Evolutionary conservation across 1,139 yeast genomes (phyloP).

Genomic region (Hemisphaericaspora subhashii): DNA sequence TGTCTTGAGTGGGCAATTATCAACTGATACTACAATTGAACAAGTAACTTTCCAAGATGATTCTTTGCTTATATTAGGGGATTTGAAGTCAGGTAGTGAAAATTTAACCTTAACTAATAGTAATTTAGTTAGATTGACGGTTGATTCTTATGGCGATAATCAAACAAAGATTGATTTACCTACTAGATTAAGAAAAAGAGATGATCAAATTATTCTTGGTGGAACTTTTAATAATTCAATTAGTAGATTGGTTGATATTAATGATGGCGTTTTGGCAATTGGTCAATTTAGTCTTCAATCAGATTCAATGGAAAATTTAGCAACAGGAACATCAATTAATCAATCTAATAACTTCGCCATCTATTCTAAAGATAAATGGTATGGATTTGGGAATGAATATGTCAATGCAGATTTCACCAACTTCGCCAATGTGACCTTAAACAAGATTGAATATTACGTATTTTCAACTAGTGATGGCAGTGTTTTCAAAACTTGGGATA

Average conservation of each 20-base stretch:
- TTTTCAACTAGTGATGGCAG: slow-evolving; percentile 33
- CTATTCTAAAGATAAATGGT: slow-evolving; percentile 28
- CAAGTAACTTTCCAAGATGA: slow-evolving; percentile 25
- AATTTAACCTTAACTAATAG: slow-evolving; percentile 29
- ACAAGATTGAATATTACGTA: slow-evolving; percentile 36
- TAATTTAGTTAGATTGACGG: slow-evolving; percentile 28
- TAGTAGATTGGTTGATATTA: slow-evolving; percentile 21
- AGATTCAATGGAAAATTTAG: slow-evolving; percentile 25
- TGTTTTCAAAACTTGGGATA: slow-evolving; percentile 41
- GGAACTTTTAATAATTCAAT: slow-evolving; percentile 33
- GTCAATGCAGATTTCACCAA: slow-evolving; percentile 24
- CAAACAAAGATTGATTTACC: slow-evolving; percentile 21
- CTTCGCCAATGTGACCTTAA: slow-evolving; percentile 37
- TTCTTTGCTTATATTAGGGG: slow-evolving; percentile 46
- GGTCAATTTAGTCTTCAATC: slow-evolving; percentile 34
- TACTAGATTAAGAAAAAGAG: slow-evolving; percentile 23
- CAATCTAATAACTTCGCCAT: slow-evolving; percentile 38
- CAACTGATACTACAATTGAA: slow-evolving; percentile 42
- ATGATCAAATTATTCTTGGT: slow-evolving; percentile 25
- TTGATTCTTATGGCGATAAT: slow-evolving; percentile 36
- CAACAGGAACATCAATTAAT: slow-evolving; percentile 26
- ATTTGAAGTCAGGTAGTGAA: slow-evolving; percentile 40
- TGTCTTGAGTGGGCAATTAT: slow-evolving; percentile 52
- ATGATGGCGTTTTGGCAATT: slow-evolving; percentile 26
- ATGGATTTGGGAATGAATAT: slow-evolving; percentile 41